A percentile compares a stretch with the other conserved stretches of the same genome.
These are phyloP conservation scores for Cyclostephanos invisitatus DNA, from an alignment of 108 stramenopile genomes.

Conservation along the genomic window DNA sequence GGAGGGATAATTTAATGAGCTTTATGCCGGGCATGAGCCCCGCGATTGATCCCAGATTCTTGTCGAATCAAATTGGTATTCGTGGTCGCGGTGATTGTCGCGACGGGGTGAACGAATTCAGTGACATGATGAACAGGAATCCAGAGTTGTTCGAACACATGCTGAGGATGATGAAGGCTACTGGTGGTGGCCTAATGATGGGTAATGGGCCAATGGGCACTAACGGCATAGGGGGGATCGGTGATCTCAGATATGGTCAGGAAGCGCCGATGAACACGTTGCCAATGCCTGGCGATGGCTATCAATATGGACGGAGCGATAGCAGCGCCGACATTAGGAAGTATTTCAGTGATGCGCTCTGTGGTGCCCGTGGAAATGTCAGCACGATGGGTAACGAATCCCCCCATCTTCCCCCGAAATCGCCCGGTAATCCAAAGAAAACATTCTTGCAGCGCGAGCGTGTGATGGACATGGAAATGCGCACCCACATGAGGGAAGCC, in stretches of 20 bases:
- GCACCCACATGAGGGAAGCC: slow-evolving; percentile 19
- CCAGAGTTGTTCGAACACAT: background rate
- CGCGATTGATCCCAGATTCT: background rate
- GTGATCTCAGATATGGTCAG: background rate
- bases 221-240: background rate
- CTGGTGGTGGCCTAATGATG: background rate
- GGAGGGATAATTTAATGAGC: background rate
- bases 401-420: slow-evolving; percentile 2
- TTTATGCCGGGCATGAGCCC: background rate
- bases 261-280: background rate
- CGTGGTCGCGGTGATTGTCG: background rate
- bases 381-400: background rate
- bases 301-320: background rate
- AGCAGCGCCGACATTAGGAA: background rate
- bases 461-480: slow-evolving; percentile 27
- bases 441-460: slow-evolving; percentile 26
- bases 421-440: slow-evolving; percentile 31
- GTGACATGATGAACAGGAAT: background rate
- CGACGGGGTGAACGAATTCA: background rate
- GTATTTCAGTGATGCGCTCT: background rate
- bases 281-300: background rate
- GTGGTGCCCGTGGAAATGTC: background rate
- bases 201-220: background rate
- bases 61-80: background rate
- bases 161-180: background rate